Percentiles rank a stretch among this genome's conserved stretches.
Conservation (phyloP, 192 early-diverging fungal genomes). For the Backusella liffmaniae region DNA sequence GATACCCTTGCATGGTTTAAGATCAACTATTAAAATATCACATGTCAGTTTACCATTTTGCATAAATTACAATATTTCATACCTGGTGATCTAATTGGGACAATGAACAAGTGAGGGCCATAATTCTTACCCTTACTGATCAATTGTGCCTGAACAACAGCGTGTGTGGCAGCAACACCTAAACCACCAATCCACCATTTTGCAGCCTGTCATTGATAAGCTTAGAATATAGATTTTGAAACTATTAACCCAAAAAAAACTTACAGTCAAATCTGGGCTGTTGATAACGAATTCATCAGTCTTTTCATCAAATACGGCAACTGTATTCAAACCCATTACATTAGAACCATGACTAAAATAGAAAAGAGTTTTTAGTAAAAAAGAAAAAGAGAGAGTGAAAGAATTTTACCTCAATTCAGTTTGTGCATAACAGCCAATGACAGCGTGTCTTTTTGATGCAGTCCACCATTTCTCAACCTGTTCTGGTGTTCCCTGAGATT, state of each 20-base stretch:
- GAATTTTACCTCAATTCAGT: slow-evolving; percentile 71
- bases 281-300: slow-evolving; percentile 83
- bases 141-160: slow-evolving; percentile 77
- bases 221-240: not conserved
- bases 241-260: not conserved
- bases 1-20: slow-evolving; percentile 68
- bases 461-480: slow-evolving; percentile 72
- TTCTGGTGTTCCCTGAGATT: slow-evolving; percentile 67
- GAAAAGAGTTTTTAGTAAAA: not conserved
- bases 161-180: slow-evolving; percentile 67
- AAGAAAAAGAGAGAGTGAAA: slow-evolving; percentile 39
- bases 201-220: slow-evolving; percentile 30
- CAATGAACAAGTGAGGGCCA: slow-evolving; percentile 76
- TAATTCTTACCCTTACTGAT: slow-evolving; percentile 65
- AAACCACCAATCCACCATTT: slow-evolving; percentile 86
- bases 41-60: not conserved
- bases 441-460: slow-evolving; percentile 62
- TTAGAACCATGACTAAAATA: slow-evolving; percentile 59
- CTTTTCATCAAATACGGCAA: slow-evolving; percentile 67
- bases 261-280: slow-evolving; percentile 48
- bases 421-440: slow-evolving; percentile 87
- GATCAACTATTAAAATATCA: slow-evolving; percentile 37
- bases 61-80: not conserved
- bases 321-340: slow-evolving; percentile 75
- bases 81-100: slow-evolving; percentile 68